These are phyloP conservation scores for Trypethelium eluteriae DNA, from an alignment of 495 filamentous ascomycete genomes.

Conservation along the genomic window DNA sequence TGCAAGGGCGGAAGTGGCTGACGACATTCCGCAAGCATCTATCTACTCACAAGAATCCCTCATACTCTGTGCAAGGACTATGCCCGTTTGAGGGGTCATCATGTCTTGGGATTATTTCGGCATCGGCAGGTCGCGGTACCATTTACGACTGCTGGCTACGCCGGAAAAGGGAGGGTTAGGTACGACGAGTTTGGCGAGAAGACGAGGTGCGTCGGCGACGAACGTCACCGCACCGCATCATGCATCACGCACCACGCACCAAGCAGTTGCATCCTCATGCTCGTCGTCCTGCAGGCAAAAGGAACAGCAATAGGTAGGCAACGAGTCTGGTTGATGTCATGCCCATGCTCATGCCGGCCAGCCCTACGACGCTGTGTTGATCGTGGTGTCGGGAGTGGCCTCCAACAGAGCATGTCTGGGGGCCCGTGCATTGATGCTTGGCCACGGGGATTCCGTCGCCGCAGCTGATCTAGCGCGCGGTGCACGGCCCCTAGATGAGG, in stretches of 20 bases:
- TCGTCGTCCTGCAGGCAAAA: background rate
- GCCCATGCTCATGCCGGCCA: background rate
- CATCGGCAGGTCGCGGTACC: background rate
- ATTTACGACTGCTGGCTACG: background rate
- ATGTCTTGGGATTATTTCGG: background rate
- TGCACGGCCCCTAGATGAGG: background rate
- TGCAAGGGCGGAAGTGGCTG: conserved; percentile 3
- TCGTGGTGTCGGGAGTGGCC: conserved; percentile 3
- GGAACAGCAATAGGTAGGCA: background rate
- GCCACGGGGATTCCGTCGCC: conserved; percentile 7
- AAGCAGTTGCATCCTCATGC: no score
- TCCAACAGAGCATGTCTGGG: background rate
- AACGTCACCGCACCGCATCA: background rate
- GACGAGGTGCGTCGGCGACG: no score
- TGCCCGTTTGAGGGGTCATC: background rate
- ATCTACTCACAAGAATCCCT: background rate
- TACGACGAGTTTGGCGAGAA: no score
- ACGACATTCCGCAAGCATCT: background rate
- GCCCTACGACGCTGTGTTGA: background rate
- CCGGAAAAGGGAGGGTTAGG: no score
- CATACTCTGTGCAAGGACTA: background rate
- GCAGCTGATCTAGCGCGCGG: conserved; percentile 7
- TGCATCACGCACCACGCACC: background rate
- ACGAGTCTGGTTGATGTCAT: conserved; percentile 1
- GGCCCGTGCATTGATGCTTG: background rate